These are phyloP conservation scores for Inga laurina DNA, from an alignment of 306 rosid genomes.

Conservation along the genomic window DNA sequence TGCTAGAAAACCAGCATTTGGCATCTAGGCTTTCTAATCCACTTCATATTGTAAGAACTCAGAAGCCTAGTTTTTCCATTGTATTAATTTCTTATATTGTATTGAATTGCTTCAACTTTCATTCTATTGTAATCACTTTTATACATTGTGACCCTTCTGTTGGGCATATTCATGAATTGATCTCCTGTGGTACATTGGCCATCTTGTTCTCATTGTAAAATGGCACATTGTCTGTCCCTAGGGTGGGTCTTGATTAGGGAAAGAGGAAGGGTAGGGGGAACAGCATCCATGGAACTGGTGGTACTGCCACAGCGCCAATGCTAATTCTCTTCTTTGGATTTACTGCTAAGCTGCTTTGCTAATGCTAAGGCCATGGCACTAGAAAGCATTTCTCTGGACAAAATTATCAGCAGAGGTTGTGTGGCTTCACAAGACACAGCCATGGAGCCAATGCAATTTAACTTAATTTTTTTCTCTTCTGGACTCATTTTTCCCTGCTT, in stretches of 20 bases:
- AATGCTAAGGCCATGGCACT: background rate
- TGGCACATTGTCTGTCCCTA: background rate
- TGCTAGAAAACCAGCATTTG: conserved; percentile 75
- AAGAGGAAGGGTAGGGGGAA: background rate
- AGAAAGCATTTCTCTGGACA: background rate
- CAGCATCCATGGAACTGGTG: background rate
- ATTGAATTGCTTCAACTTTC: conserved; percentile 2
- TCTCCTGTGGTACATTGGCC: background rate
- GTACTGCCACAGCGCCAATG: background rate
- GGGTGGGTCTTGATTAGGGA: background rate
- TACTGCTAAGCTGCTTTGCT: background rate
- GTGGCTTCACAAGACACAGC: background rate
- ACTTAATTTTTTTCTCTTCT: background rate
- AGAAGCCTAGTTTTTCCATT: conserved; percentile 16
- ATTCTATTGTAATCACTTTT: background rate
- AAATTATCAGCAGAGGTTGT: background rate
- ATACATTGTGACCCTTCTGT: background rate
- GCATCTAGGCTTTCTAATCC: conserved; percentile 50
- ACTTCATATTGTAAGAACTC: conserved; percentile 53
- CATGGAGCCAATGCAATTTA: background rate
- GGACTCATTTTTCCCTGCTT: background rate
- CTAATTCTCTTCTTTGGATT: background rate
- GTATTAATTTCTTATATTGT: background rate
- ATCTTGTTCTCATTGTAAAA: background rate
- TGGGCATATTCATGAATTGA: conserved; percentile 7